Conservation (phyloP, 2,329 filamentous ascomycete species). For the Fusarium vanettenii region DNA sequence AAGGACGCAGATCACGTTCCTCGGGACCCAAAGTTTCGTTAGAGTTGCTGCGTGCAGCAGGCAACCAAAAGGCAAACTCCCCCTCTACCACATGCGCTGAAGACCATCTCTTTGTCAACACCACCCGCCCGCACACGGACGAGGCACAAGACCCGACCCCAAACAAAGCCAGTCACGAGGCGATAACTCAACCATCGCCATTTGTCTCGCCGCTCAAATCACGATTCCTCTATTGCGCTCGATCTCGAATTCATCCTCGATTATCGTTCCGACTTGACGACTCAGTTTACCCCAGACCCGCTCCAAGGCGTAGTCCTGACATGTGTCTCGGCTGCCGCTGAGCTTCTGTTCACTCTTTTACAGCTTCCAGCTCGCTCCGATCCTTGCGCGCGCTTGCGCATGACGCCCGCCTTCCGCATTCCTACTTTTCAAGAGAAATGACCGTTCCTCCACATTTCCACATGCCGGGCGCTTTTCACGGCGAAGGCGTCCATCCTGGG, state of each 20-base stretch:
- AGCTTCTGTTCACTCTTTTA: slow-evolving; percentile 25
- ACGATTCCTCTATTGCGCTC: neutral
- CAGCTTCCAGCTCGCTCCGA: slow-evolving; percentile 15
- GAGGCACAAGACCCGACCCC: slow-evolving; percentile 30
- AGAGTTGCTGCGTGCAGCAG: slow-evolving; percentile 29
- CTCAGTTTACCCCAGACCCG: slow-evolving; percentile 29
- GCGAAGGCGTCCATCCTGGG: slow-evolving; percentile 56
- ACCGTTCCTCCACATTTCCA: slow-evolving; percentile 48
- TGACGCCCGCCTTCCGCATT: slow-evolving; percentile 11
- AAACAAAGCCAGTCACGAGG: slow-evolving; percentile 29
- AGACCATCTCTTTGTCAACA: neutral
- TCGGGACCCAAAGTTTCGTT: slow-evolving; percentile 3
- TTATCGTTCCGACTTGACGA: slow-evolving; percentile 13
- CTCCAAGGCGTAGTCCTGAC: slow-evolving; percentile 25
- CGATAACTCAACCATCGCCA: slow-evolving; percentile 7
- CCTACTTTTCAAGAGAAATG: slow-evolving; percentile 33
- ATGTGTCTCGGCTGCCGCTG: slow-evolving; percentile 45
- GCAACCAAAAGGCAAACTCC: slow-evolving; percentile 6
- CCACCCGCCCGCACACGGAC: neutral
- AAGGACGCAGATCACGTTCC: neutral
- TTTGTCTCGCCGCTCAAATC: neutral
- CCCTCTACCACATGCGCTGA: slow-evolving; percentile 12
- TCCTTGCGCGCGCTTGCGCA: slow-evolving; percentile 8
- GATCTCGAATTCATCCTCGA: slow-evolving; percentile 10
- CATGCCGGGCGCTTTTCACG: slow-evolving; percentile 51